These are phyloP conservation scores for Biscutella laevigata DNA, from an alignment of 441 rosid genomes.

Conservation along the genomic window DNA sequence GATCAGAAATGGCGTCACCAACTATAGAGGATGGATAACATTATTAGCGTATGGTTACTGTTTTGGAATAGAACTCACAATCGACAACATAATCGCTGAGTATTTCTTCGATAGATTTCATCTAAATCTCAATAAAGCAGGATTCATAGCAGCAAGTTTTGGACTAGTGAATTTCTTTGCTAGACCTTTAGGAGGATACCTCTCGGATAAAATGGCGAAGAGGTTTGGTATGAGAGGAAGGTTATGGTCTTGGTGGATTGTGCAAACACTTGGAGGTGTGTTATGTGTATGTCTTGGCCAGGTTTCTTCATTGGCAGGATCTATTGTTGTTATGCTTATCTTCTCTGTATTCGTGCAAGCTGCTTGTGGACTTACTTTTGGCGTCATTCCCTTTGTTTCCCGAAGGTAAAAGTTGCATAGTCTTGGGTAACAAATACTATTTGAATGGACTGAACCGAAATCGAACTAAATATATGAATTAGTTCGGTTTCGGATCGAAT, in stretches of 20 bases:
- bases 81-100: constrained; percentile 64
- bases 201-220: constrained; percentile 37
- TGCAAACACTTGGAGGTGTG: constrained; percentile 52
- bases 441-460: no score
- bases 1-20: constrained; percentile 32
- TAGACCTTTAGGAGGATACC: constrained; percentile 55
- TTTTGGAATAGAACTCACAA: constrained; percentile 63
- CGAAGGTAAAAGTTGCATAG: no score
- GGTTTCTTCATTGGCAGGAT: constrained; percentile 30
- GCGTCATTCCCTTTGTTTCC: constrained; percentile 69
- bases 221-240: constrained; percentile 73
- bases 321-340: constrained; percentile 45
- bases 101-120: constrained; percentile 65
- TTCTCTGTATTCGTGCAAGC: constrained; percentile 69
- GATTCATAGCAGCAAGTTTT: constrained; percentile 62
- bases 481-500: no score
- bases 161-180: constrained; percentile 55
- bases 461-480: no score
- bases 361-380: constrained; percentile 65
- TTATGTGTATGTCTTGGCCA: constrained; percentile 43
- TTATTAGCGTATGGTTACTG: constrained; percentile 62
- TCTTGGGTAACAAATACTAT: no score
- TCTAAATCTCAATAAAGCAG: constrained; percentile 59
- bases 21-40: constrained; percentile 60
- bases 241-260: constrained; percentile 57